Conservation (phyloP, 352 stramenopile genomes). For the Globisporangium nunn region DNA sequence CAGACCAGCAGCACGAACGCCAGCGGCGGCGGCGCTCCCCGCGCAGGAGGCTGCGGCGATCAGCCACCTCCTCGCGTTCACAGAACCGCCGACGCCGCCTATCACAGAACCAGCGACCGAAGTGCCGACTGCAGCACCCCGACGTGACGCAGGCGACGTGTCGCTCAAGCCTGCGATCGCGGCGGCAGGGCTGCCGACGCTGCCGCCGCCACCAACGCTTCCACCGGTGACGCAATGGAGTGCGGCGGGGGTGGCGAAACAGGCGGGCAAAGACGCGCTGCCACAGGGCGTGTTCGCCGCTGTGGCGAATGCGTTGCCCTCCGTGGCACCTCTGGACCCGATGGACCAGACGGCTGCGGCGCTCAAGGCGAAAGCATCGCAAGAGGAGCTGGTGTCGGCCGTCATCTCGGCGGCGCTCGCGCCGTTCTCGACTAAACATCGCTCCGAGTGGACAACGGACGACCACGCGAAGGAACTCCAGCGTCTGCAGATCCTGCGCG, state of each 20-base stretch:
- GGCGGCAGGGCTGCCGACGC: neutral
- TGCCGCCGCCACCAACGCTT: neutral
- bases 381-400: constrained; percentile 9
- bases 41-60: constrained; percentile 10
- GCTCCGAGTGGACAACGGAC: constrained; percentile 8
- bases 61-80: constrained; percentile 8
- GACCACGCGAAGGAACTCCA: constrained; percentile 25
- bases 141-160: neutral
- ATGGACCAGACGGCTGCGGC: neutral
- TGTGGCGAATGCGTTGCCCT: neutral
- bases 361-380: neutral
- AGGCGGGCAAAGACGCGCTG: neutral
- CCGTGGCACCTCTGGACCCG: neutral
- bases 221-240: neutral
- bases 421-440: constrained; percentile 10
- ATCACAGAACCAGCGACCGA: neutral
- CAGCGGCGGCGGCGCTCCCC: neutral
- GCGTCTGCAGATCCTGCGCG: constrained; percentile 27
- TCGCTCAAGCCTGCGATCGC: neutral
- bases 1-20: neutral
- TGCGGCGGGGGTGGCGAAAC: constrained; percentile 2
- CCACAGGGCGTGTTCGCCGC: constrained; percentile 1
- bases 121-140: neutral
- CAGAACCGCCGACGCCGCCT: neutral
- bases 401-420: constrained; percentile 12